A percentile compares a stretch with the other conserved stretches of the same genome.
Evolutionary conservation across 306 rosid species (phyloP).

Genomic region (Begonia masoniana): DNA sequence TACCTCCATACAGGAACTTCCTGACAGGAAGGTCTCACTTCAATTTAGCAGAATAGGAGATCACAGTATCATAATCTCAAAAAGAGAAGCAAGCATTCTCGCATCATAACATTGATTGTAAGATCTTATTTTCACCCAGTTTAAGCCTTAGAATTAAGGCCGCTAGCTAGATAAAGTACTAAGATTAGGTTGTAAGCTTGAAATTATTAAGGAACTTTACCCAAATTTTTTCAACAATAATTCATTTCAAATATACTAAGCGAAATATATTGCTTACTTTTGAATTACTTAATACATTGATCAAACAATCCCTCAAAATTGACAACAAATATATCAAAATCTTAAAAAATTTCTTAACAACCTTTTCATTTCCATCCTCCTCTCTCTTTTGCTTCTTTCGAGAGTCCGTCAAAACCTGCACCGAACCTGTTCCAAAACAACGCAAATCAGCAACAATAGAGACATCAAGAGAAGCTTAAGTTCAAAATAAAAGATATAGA

Average conservation of each 20-base stretch:
- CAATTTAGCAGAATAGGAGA: too few species aligned
- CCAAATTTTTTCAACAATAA: neutral
- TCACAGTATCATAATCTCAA: too few species aligned
- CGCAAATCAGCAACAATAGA: neutral
- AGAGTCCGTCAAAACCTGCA: conserved; percentile 11
- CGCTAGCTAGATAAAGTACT: too few species aligned
- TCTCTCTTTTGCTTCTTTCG: conserved; percentile 17
- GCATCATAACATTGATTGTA: too few species aligned
- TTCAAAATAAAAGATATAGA: neutral
- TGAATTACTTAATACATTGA: neutral
- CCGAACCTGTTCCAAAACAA: conserved; percentile 23
- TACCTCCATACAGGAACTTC: too few species aligned
- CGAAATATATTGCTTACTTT: neutral
- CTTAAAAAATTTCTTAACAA: conserved; percentile 3
- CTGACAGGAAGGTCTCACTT: too few species aligned
- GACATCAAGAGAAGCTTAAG: neutral
- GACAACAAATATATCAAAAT: neutral
- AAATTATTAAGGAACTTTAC: neutral
- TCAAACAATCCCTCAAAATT: neutral
- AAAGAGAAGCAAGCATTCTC: too few species aligned
- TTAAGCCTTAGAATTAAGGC: too few species aligned
- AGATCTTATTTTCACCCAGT: too few species aligned
- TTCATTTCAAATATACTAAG: neutral
- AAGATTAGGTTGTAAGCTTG: too few species aligned
- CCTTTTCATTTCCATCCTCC: conserved; percentile 14